Percentiles rank a stretch among this genome's conserved stretches.
Conservation (phyloP, 1,284 basidiomycete species). For the Ganoderma boninense region DNA sequence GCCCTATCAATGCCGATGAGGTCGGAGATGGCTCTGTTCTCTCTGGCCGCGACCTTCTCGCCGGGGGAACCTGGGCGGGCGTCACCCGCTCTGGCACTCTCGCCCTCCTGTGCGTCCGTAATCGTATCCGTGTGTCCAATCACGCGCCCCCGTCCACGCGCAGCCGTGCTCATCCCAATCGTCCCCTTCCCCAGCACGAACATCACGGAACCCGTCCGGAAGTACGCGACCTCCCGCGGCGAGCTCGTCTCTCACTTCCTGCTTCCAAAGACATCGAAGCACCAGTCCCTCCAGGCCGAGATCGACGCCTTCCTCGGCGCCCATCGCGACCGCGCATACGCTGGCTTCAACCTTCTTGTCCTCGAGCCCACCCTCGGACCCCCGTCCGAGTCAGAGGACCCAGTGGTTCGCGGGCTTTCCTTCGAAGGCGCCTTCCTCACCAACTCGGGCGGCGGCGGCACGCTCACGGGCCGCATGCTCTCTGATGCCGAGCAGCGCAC, state of each 20-base stretch:
- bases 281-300: conserved; percentile 51
- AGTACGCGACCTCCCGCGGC: conserved; percentile 69
- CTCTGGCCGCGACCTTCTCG: conserved; percentile 75
- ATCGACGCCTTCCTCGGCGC: conserved; percentile 52
- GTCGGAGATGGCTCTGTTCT: conserved; percentile 54
- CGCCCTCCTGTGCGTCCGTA: conserved; percentile 68
- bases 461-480: conserved; percentile 61
- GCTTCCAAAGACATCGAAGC: conserved; percentile 53
- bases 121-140: conserved; percentile 41
- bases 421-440: conserved; percentile 67
- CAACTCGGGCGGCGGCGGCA: conserved; percentile 73
- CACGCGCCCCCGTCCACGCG: conserved; percentile 12
- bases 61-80: conserved; percentile 84
- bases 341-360: conserved; percentile 82
- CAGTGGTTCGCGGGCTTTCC: conserved; percentile 39
- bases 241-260: conserved; percentile 73
- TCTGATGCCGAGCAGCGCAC: conserved; percentile 53
- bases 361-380: conserved; percentile 40
- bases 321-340: conserved; percentile 56
- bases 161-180: conserved; percentile 19
- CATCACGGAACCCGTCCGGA: conserved; percentile 68
- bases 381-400: conserved; percentile 21
- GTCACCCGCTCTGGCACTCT: conserved; percentile 68
- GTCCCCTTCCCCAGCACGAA: conserved; percentile 64
- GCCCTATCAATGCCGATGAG: conserved; percentile 31